These are phyloP conservation scores for Vaccinium vitisidaea DNA, from an alignment of 148 eudicot species.

Conservation along the genomic window DNA sequence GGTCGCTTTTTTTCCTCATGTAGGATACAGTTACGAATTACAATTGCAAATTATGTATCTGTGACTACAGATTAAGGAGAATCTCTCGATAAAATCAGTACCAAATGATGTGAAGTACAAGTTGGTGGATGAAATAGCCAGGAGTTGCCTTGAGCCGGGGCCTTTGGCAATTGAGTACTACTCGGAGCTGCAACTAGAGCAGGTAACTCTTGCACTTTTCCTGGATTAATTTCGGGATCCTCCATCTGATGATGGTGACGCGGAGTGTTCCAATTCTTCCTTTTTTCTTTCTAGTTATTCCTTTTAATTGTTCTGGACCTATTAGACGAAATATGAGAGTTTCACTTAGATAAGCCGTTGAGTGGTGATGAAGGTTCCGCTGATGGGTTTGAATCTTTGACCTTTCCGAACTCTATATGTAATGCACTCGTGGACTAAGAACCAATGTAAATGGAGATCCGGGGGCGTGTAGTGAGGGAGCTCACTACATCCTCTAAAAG, in stretches of 20 bases:
- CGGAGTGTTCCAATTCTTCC: not conserved
- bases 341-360: not conserved
- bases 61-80: constrained; percentile 52
- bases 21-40: not conserved
- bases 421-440: not conserved
- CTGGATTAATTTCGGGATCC: not conserved
- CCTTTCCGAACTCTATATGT: not conserved
- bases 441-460: not conserved
- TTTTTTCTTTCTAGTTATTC: not conserved
- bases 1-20: no score
- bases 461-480: no score
- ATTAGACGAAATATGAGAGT: not conserved
- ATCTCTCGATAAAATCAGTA: constrained; percentile 34
- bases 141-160: constrained; percentile 34
- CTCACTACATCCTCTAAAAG: not conserved
- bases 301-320: not conserved
- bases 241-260: no score
- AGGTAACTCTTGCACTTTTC: constrained; percentile 19
- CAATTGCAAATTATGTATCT: not conserved
- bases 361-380: not conserved
- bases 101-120: constrained; percentile 51
- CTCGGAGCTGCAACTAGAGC: constrained; percentile 19
- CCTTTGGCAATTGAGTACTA: constrained; percentile 55
- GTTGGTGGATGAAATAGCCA: constrained; percentile 61
- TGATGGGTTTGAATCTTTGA: not conserved